Conservation (phyloP, 1,284 basidiomycete species). For the Cutaneotrichosporon curvatum region DNA sequence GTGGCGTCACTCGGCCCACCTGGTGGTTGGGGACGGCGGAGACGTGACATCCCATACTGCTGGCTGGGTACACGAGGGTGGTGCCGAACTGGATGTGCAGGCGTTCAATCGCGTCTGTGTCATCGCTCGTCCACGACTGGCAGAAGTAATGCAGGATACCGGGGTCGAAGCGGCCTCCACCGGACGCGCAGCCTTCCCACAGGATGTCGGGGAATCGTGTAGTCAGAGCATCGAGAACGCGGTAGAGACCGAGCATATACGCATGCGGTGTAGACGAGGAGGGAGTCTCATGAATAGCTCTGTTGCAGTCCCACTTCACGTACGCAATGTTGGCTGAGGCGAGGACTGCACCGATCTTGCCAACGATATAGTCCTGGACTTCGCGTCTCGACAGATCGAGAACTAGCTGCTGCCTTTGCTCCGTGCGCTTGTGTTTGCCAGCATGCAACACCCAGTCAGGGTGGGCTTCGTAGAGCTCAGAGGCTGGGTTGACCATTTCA, state of each 20-base stretch:
- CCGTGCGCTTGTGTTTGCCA: conserved; percentile 16
- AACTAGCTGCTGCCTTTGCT: conserved; percentile 29
- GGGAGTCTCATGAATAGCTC: conserved; percentile 34
- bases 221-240: conserved; percentile 24
- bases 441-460: conserved; percentile 33
- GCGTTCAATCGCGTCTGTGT: conserved; percentile 31
- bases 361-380: conserved; percentile 33
- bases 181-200: conserved; percentile 35
- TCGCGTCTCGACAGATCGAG: conserved; percentile 23
- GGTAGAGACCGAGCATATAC: conserved; percentile 36
- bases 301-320: conserved; percentile 38
- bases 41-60: conserved; percentile 29
- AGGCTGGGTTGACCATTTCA: conserved; percentile 35
- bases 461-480: conserved; percentile 28
- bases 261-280: conserved; percentile 18
- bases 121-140: conserved; percentile 32
- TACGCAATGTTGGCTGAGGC: conserved; percentile 23
- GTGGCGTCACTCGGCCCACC: conserved; percentile 21
- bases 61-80: conserved; percentile 26
- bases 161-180: conserved; percentile 32
- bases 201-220: conserved; percentile 26
- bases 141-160: conserved; percentile 30
- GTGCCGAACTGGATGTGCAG: conserved; percentile 32
- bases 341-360: conserved; percentile 18
- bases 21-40: conserved; percentile 31